Evolutionary conservation across 805 yeast species (phyloP).

Genomic region (Candida mattraensis): DNA sequence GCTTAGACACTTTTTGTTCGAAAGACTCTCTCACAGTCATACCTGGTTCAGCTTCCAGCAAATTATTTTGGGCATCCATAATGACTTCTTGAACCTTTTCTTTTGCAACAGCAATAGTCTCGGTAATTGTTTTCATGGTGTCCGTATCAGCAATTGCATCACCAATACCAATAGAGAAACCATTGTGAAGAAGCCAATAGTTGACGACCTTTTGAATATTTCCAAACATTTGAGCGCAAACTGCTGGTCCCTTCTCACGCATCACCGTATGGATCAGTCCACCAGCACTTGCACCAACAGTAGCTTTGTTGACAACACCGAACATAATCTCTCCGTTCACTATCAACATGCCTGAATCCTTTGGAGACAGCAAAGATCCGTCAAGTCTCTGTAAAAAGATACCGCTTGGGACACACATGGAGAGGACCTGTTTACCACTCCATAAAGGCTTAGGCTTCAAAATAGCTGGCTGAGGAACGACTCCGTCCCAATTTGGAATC

Average conservation of each 20-base stretch:
- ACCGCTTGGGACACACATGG: constrained; percentile 93
- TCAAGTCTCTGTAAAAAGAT: constrained; percentile 93
- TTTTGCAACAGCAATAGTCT: constrained; percentile 91
- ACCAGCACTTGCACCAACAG: constrained; percentile 98
- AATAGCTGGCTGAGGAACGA: constrained; percentile 93
- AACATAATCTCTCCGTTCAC: constrained; percentile 95
- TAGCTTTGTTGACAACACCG: constrained; percentile 97
- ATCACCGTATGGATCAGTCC: constrained; percentile 96
- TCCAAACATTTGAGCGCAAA: constrained; percentile 88
- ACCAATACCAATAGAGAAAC: constrained; percentile 99
- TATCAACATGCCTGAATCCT: constrained; percentile 93
- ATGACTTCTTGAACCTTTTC: constrained; percentile 92
- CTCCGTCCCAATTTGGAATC: constrained; percentile 99
- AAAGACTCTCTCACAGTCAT: constrained; percentile 98
- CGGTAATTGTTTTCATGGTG: constrained; percentile 91
- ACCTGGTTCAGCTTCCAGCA: constrained; percentile 95
- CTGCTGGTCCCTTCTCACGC: constrained; percentile 93
- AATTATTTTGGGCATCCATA: constrained; percentile 85
- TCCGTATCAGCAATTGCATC: constrained; percentile 98
- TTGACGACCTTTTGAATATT: constrained; percentile 93
- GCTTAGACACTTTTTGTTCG: constrained; percentile 94
- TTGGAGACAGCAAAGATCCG: constrained; percentile 81
- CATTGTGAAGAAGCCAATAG: constrained; percentile 94
- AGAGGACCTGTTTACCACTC: constrained; percentile 94
- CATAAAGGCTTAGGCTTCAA: constrained; percentile 93